Conservation (phyloP, 352 stramenopile species). For the Hyaloperonospora brassicae region DNA sequence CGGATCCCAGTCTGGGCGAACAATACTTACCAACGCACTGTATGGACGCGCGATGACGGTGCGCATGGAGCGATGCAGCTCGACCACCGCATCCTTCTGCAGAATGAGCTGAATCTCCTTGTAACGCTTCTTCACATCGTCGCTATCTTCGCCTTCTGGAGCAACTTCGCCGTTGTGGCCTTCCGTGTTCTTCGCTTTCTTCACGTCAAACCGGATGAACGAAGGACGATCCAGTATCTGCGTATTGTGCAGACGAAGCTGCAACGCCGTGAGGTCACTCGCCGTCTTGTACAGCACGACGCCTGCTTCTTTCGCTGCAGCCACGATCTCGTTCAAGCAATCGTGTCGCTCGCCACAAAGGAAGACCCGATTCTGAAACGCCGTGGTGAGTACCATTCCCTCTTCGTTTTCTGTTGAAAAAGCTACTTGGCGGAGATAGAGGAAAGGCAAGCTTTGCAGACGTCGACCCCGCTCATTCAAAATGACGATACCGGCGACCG, state of each 20-base stretch:
- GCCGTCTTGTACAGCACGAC: constrained; percentile 33
- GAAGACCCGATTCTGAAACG: constrained; percentile 65
- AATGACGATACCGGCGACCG: constrained; percentile 39
- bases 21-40: constrained; percentile 36
- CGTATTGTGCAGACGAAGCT: constrained; percentile 51
- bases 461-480: constrained; percentile 41
- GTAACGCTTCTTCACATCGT: constrained; percentile 29
- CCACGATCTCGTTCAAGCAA: constrained; percentile 51
- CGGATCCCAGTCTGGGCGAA: constrained; percentile 46
- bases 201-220: constrained; percentile 60
- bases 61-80: constrained; percentile 54
- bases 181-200: constrained; percentile 24
- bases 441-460: constrained; percentile 41
- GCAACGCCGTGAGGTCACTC: constrained; percentile 36
- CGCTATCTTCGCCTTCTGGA: constrained; percentile 14
- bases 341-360: constrained; percentile 48
- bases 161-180: constrained; percentile 13
- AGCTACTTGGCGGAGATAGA: constrained; percentile 44
- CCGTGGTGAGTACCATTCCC: constrained; percentile 48
- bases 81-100: constrained; percentile 46
- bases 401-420: constrained; percentile 39
- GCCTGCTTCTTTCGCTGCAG: constrained; percentile 36
- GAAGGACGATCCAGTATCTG: constrained; percentile 49
- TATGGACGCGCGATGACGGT: constrained; percentile 55
- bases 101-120: constrained; percentile 62